Evolutionary conservation across 129 eudicot genomes (phyloP), one percentile per base, ranked within the genome.

Genomic region (Pittosporum tobira): DNA sequence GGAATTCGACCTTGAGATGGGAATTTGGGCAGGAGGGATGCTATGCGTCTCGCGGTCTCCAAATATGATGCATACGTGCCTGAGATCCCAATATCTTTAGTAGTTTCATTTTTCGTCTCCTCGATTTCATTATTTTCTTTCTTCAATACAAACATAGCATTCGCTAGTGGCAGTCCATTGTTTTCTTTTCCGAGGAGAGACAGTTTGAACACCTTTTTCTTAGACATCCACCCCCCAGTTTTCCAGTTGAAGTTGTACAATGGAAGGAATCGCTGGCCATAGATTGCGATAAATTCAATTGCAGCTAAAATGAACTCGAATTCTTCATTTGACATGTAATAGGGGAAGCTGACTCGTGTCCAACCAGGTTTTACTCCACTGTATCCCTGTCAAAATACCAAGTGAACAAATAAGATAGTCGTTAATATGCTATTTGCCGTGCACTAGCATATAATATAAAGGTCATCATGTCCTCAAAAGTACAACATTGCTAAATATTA

Each of bases 291-390:
- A 40, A 84, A 88, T 57, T 88, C 88, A 1, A 88, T 38, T 8
- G 91, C 91, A 3, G 55, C 63, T 15, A 88, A 18, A 58, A 88
- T 79, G 51, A 79, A 82, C 64, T 84, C 84, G n/a, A 66, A 76
- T 59, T 84, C 94, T 26, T 77, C 83, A 25, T 71, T 66, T 2
- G 83, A 81, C 87, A 88, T 79, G 73, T 77, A 84, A 62, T 84
- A 88, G 0, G 94, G 85, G 40, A 88, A 77, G 85, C 84, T 79
- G 19, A 88, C 72, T 64, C 96, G 81, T 37, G 96, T 78, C 91
- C 94, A 88, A 3, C 94, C 94, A 1, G 79, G 78, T 73, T 67
- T 84, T 47, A 74, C 73, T 37, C 91, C 94, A 45, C 0, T 53
- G 57, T 88, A 81, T 19, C 96, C 96, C 94, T 84, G 61, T 44